These are phyloP conservation scores for Apiospora rasikravindrae DNA, from an alignment of 2,329 filamentous ascomycete species.

Conservation along the genomic window DNA sequence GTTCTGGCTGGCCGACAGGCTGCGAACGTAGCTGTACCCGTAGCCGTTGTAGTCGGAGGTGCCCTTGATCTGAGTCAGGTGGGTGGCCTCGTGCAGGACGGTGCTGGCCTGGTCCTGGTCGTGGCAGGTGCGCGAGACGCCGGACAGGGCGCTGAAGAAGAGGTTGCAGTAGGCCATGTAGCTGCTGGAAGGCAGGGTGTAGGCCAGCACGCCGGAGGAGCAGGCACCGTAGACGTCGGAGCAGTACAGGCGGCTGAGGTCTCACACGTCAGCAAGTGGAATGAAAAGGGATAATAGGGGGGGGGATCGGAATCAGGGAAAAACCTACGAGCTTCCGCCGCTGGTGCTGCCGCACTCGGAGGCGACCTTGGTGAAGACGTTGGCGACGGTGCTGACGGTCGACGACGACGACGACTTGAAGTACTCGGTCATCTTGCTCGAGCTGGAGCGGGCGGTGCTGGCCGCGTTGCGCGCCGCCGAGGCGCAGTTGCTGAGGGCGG, in stretches of 20 bases:
- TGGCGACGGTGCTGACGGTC: constrained; percentile 54
- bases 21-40: constrained; percentile 54
- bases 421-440: constrained; percentile 61
- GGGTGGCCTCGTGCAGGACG: constrained; percentile 69
- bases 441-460: constrained; percentile 54
- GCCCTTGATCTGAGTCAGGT: constrained; percentile 61
- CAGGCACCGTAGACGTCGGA: constrained; percentile 35
- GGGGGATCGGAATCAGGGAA: neutral
- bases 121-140: constrained; percentile 59
- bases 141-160: constrained; percentile 61
- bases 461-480: constrained; percentile 59
- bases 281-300: too few relatives aligned
- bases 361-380: constrained; percentile 55
- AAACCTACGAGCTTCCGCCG: constrained; percentile 39
- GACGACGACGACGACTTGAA: constrained; percentile 58
- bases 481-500: constrained; percentile 60
- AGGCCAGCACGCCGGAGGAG: constrained; percentile 58
- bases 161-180: constrained; percentile 67
- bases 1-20: constrained; percentile 54
- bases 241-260: constrained; percentile 24
- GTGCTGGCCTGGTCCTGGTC: constrained; percentile 70
- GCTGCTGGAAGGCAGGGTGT: constrained; percentile 60
- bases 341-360: constrained; percentile 57
- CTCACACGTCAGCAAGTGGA: neutral
- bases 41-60: constrained; percentile 67